Base-by-base conservation (phyloP, 2,329 filamentous ascomycete genomes). In the Drechslerella stenobrocha region DNA sequence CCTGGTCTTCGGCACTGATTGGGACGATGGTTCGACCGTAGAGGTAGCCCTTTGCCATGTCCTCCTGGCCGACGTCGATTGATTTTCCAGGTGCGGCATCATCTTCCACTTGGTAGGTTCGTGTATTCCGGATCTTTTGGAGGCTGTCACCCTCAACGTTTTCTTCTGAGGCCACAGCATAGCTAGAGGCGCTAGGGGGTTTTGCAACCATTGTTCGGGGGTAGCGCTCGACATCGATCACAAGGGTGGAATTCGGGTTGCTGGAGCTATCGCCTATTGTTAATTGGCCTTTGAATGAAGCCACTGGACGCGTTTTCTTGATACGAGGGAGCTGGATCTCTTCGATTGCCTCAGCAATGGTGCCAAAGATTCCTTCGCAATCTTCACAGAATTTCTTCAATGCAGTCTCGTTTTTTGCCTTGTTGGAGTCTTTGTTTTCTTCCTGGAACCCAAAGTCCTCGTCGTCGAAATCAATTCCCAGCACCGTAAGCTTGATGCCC, bases 381-480 rank as follows among this genome's bases (percentile, higher is more conserved):
- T 83, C 80, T 6, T 88, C 82, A 2, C 83, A 82, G 5, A 97
- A 79, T 1, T 78, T 75, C 69, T 80, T 83, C 15, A 97, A 78
- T 0, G 85, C 78, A 0, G 76, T 75, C 75, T 98, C 93, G 72
- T 95, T 96, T 46, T 81, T 77, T 73, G 87, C 85, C 81, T 97
- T 97, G 52, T 76, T 75, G 0, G 75, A 71, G 15, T 86, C 78
- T 75, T 98, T 98, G 70, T 88, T 83, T 75, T 96, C 90, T 77
- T 97, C 92, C 76, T 95, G 95, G 75, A 89, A 88, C 40, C 91
- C 91, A 74, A 87, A 96, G 1, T 95, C 90, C 0, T 84, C 75
- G 75, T 96, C 90, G 74, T 98, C 90, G 76, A 98, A 97, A 75
- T 98, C 93, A 15, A 95, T 84, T 11, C 93, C 93, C 55, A 97